Base-by-base conservation (phyloP, 108 stramenopile species). In the Nannochloropsis salina region DNA sequence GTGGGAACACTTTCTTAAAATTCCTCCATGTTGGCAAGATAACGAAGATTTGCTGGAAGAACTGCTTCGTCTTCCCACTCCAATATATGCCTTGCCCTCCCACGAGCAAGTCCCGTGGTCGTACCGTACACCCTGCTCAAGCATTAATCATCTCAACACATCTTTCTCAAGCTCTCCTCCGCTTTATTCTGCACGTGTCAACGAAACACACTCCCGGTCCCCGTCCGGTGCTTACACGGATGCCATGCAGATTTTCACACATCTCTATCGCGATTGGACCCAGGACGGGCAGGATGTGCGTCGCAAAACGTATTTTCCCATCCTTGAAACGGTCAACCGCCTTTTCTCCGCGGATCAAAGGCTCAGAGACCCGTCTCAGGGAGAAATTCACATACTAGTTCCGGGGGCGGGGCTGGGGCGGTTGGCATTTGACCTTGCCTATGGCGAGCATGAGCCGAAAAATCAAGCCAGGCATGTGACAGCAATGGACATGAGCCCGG, bases 341-440 rank as follows among this genome's bases (percentile, higher is more conserved):
- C n/a, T 74, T n/a, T 74, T 74, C 61, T n/a, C n/a, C 20, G 61
- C 8, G 61, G 61, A 74, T 6, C 3, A 4, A n/a, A 31, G 31
- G 31, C 31, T 31, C 31, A 31, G 31, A 31, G 31, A 31, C 31
- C 31, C 31, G 31, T 31, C 31, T 31, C 15, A n/a, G n/a, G 61
- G n/a, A 8, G 8, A 6, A 6, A 74, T n/a, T 0, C 8, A 74
- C n/a, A 82, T 82, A n/a, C 5, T 82, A 21, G 82, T 82, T 44
- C 82, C 82, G 21, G 82, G 82, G 5, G 82, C 82, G 20, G 82
- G 82, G 20, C 44, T 82, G 9, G 82, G 82, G 15, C 82, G 82
- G 15, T 21, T 82, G 42, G 82, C 82, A 21, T 43, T 45, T 9
- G 82, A 82, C 20, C 42, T 82, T 44, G 82, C 82, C n/a, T 74